Evolutionary conservation across 495 filamentous ascomycete genomes (phyloP), one percentile per base, ranked within the genome.

Genomic region (Daldinia concentrica): DNA sequence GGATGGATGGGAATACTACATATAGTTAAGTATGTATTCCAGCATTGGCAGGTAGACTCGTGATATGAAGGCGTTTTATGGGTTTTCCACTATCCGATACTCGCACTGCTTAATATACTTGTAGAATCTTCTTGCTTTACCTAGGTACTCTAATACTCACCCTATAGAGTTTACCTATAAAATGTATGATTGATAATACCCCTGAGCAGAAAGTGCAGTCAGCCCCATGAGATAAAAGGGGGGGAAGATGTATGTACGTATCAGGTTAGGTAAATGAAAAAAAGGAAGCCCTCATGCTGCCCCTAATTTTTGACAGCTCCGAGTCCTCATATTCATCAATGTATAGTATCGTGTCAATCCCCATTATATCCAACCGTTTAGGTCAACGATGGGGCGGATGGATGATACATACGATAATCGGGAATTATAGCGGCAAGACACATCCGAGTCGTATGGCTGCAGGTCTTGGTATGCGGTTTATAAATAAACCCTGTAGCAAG

Each of bases 351-450:
- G 14, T 30, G 29, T 5, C 17, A 15, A 34, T 32, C 36, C 0
- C n/a, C 32, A 19, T 36, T 36, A 56, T 36, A 36, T 36, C 34
- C 3, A 36, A 3, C 12, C 14, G 34, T 36, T 30, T 17, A 36
- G 14, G 26, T 22, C 30, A 0, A 24, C 27, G n/a, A 17, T 19
- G 29, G 29, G 52, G 27, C n/a, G n/a, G 51, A 52, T 19, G 14
- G 24, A 2, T 19, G 34, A 24, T 41, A 52, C 57, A 64, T 63
- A 30, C 54, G 52, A 58, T 14, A 29, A 27, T 54, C 43, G 66
- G 59, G 43, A 69, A 24, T 26, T 51, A 54, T 22, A 27, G 41
- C 57, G 58, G 58, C 24, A 67, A 66, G 51, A 27, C 29, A 66
- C 62, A 71, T 66, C 14, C 24, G 52, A 57, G 59, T 64, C 34